Conservation (phyloP, 305 asterid species). For the Fraxinus xanthoxyloides region DNA sequence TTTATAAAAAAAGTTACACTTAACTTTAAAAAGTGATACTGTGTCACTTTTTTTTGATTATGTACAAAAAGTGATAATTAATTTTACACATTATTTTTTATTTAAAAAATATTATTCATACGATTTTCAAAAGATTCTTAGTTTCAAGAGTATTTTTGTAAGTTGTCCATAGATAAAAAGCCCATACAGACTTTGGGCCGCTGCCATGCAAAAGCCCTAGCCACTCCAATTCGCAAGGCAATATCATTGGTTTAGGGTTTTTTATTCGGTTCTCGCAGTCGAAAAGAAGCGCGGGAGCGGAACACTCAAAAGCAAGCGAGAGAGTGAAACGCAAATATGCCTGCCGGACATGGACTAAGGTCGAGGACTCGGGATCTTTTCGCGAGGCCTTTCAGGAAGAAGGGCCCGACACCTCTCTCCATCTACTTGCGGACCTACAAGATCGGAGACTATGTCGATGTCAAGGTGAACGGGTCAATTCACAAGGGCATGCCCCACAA, state of each 20-base stretch:
- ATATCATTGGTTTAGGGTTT: not conserved
- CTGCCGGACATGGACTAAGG: constrained; percentile 49
- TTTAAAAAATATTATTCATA: no score
- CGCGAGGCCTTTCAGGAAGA: constrained; percentile 46
- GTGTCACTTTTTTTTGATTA: no score
- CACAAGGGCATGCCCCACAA: not conserved
- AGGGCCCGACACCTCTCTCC: constrained; percentile 8
- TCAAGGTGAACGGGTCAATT: not conserved
- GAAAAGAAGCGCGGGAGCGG: not conserved
- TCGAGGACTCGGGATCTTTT: constrained; percentile 41
- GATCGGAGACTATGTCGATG: not conserved
- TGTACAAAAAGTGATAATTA: no score
- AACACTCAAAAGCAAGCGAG: not conserved
- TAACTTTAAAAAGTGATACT: no score
- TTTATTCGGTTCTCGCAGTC: not conserved
- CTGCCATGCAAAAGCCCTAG: not conserved
- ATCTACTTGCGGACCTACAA: not conserved
- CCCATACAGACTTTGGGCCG: not conserved
- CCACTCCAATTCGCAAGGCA: not conserved
- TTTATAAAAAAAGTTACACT: no score
- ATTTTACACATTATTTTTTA: no score
- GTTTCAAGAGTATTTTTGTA: no score
- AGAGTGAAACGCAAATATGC: constrained; percentile 29
- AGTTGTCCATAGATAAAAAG: not conserved
- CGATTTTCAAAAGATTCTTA: no score